Percentiles rank a stretch among this genome's conserved stretches.
phyloP scores from a whole-genome alignment of 805 yeast genomes.

The Metahyphopichia silvanorum region DNA sequence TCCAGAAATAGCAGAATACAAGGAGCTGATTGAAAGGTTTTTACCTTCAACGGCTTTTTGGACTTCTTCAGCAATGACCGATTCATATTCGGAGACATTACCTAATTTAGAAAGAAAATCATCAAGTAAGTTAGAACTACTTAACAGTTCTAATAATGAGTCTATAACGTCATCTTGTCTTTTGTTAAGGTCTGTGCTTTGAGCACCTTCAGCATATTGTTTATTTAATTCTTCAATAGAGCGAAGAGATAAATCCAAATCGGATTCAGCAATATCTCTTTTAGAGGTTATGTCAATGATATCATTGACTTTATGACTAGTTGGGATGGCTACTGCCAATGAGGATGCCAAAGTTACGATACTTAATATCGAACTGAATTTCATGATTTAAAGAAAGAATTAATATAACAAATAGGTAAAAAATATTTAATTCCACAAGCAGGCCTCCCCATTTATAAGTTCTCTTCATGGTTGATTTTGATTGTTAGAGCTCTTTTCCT shows the following conservation, averaged over 20 bases:
- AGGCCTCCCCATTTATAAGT: no score
- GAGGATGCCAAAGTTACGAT: constrained; percentile 13
- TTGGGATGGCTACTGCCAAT: constrained; percentile 21
- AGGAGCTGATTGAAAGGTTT: constrained; percentile 10
- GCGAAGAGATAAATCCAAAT: neutral
- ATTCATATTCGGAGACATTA: constrained; percentile 11
- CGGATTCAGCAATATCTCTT: neutral
- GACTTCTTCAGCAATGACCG: constrained; percentile 11
- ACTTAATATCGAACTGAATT: constrained; percentile 13
- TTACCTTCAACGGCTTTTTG: constrained; percentile 11
- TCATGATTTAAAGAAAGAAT: constrained; percentile 14
- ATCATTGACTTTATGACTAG: constrained; percentile 1
- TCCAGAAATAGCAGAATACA: constrained; percentile 6
- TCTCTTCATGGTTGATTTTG: no score
- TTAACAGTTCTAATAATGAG: constrained; percentile 13
- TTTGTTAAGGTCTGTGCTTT: constrained; percentile 2
- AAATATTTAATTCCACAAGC: no score
- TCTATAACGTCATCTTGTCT: constrained; percentile 9
- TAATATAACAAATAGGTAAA: no score
- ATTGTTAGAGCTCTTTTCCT: no score
- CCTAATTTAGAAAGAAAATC: constrained; percentile 15
- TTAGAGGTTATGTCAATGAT: constrained; percentile 4
- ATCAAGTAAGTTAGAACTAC: constrained; percentile 9
- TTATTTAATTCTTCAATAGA: neutral
- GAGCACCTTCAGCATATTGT: neutral